Conservation (phyloP, 164 flowering plant species). For the Litsea cubeba region DNA sequence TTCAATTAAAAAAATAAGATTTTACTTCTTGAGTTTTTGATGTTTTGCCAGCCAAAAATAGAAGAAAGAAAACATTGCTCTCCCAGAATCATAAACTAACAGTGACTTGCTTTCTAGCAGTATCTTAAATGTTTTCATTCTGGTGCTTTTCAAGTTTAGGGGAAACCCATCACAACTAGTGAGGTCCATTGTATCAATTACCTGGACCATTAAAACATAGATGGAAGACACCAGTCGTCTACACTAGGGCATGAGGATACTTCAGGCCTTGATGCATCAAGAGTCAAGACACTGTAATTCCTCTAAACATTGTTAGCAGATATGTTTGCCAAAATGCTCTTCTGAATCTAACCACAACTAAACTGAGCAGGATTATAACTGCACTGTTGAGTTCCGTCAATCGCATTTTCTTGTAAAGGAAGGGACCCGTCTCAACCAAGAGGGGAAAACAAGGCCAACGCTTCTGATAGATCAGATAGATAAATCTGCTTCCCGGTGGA, state of each 20-base stretch:
- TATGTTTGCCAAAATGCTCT: too few species aligned
- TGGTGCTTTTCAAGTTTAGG: background rate
- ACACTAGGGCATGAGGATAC: background rate
- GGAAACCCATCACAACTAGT: background rate
- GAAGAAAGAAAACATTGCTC: too few species aligned
- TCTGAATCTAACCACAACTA: too few species aligned
- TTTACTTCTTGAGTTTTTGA: too few species aligned
- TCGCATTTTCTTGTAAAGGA: slow-evolving; percentile 92
- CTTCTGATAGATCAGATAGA: slow-evolving; percentile 74
- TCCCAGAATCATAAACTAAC: too few species aligned
- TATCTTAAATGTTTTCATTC: background rate
- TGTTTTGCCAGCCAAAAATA: too few species aligned
- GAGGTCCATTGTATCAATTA: background rate
- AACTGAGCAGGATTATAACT: slow-evolving; percentile 63
- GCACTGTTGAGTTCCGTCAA: slow-evolving; percentile 75
- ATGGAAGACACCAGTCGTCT: background rate
- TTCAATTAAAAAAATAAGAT: too few species aligned
- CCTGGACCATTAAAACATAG: background rate
- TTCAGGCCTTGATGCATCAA: background rate
- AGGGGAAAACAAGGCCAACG: slow-evolving; percentile 75
- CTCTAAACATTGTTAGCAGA: too few species aligned
- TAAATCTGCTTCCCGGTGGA: slow-evolving; percentile 68
- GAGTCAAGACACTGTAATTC: background rate
- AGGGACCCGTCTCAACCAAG: slow-evolving; percentile 61
- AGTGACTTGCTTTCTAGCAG: too few species aligned